A percentile compares a stretch with the other conserved stretches of the same genome.
Evolutionary conservation across 805 yeast genomes (phyloP).

Genomic region (Barnettozyma wickerhamii): DNA sequence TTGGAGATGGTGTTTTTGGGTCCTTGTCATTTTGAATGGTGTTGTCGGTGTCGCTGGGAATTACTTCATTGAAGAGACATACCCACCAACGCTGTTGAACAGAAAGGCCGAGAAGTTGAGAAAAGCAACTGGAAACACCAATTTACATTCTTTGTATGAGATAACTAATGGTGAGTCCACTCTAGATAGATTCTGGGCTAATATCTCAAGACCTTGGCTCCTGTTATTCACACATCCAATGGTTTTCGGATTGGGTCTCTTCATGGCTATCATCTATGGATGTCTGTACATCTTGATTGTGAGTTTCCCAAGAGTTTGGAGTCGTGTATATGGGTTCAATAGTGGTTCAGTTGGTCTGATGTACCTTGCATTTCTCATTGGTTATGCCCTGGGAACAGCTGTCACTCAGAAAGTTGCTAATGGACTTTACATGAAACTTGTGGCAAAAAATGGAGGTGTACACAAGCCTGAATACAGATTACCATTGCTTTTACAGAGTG

Average conservation of each 20-base stretch:
- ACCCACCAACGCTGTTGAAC: conserved; percentile 48
- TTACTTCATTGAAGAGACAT: conserved; percentile 50
- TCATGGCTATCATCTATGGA: conserved; percentile 64
- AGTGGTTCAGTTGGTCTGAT: conserved; percentile 51
- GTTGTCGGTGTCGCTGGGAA: conserved; percentile 40
- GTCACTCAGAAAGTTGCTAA: conserved; percentile 46
- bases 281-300: conserved; percentile 60
- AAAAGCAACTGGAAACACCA: conserved; percentile 48
- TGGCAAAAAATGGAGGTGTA: conserved; percentile 44
- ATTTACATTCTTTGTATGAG: conserved; percentile 58
- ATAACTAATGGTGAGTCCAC: conserved; percentile 46
- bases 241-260: conserved; percentile 57
- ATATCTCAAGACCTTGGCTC: conserved; percentile 50
- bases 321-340: conserved; percentile 39
- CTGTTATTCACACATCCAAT: conserved; percentile 56
- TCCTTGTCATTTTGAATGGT: conserved; percentile 51
- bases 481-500: conserved; percentile 45
- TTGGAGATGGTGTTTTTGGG: conserved; percentile 67
- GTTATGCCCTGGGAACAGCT: conserved; percentile 45
- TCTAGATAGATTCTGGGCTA: conserved; percentile 32
- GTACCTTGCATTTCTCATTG: conserved; percentile 55
- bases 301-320: conserved; percentile 53
- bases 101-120: conserved; percentile 44
- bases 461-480: conserved; percentile 58
- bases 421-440: conserved; percentile 33